Percentiles rank a stretch among this genome's conserved stretches.
Conservation (phyloP, 768 basidiomycete species). For the Termitomyces titanicus region DNA sequence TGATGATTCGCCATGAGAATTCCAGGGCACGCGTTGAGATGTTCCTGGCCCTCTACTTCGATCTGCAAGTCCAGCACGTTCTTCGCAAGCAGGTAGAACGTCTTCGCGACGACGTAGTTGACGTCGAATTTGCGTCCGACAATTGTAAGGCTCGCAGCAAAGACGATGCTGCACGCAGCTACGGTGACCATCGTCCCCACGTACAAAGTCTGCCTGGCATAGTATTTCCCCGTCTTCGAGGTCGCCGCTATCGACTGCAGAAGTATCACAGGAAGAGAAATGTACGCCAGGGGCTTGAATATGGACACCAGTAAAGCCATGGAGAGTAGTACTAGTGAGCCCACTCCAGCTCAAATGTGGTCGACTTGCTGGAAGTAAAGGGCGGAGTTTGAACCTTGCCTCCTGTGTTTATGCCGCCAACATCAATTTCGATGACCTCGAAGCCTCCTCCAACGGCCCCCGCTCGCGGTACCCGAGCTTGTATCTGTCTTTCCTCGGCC, state of each 20-base stretch:
- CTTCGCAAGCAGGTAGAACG: conserved; percentile 71
- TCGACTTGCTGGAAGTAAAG: neutral
- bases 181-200: conserved; percentile 65
- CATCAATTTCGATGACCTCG: neutral
- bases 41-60: conserved; percentile 83
- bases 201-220: conserved; percentile 70
- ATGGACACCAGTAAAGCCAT: conserved; percentile 68
- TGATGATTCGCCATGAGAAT: conserved; percentile 90
- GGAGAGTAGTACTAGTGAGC: conserved; percentile 11
- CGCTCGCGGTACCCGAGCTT: conserved; percentile 23
- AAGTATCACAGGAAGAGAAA: conserved; percentile 69
- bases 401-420: neutral
- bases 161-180: conserved; percentile 68
- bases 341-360: conserved; percentile 13
- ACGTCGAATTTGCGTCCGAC: conserved; percentile 73
- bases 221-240: conserved; percentile 62
- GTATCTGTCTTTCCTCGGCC: conserved; percentile 7
- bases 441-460: neutral
- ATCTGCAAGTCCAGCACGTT: conserved; percentile 63
- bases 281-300: conserved; percentile 70
- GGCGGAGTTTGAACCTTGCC: conserved; percentile 18
- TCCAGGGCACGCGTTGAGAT: conserved; percentile 68
- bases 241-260: conserved; percentile 55
- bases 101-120: conserved; percentile 78
- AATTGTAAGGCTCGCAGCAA: conserved; percentile 62